Conservation (phyloP, 768 basidiomycete species). For the Russula sp. region DNA sequence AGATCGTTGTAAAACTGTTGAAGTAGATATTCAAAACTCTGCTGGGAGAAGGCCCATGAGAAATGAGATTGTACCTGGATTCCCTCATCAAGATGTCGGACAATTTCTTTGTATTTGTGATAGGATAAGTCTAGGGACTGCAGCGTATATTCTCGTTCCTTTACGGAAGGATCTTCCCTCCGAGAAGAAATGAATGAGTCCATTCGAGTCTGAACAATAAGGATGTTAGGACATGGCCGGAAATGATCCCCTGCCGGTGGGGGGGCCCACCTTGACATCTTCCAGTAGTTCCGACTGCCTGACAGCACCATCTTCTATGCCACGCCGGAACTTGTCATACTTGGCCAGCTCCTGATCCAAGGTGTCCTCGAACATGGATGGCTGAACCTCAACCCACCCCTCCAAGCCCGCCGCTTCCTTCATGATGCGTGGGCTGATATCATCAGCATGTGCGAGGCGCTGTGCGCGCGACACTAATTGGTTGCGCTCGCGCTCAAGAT, state of each 20-base stretch:
- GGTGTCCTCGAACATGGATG: slow-evolving; percentile 84
- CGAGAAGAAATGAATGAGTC: slow-evolving; percentile 68
- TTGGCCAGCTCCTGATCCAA: slow-evolving; percentile 73
- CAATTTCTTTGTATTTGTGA: slow-evolving; percentile 82
- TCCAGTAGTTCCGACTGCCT: slow-evolving; percentile 61
- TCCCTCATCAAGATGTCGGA: slow-evolving; percentile 81
- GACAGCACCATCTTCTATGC: slow-evolving; percentile 48
- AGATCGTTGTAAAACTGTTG: slow-evolving; percentile 89
- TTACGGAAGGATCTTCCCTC: slow-evolving; percentile 67
- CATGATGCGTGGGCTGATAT: slow-evolving; percentile 63
- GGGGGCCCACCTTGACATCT: slow-evolving; percentile 54
- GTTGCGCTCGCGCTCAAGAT: slow-evolving; percentile 51
- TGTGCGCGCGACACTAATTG: slow-evolving; percentile 60
- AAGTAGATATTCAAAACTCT: neutral
- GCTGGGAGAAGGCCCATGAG: neutral
- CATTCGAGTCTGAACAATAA: slow-evolving; percentile 49
- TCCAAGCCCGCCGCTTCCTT: slow-evolving; percentile 60
- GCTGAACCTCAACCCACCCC: slow-evolving; percentile 59
- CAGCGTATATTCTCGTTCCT: slow-evolving; percentile 73
- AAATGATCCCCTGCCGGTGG: neutral
- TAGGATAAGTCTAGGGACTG: slow-evolving; percentile 80
- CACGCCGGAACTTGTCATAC: slow-evolving; percentile 57
- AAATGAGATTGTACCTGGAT: slow-evolving; percentile 48
- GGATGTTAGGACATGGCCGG: neutral
- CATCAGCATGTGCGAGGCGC: slow-evolving; percentile 55